phyloP scores from a whole-genome alignment of 208 protist genomes.

The Porcisia hertigi region DNA sequence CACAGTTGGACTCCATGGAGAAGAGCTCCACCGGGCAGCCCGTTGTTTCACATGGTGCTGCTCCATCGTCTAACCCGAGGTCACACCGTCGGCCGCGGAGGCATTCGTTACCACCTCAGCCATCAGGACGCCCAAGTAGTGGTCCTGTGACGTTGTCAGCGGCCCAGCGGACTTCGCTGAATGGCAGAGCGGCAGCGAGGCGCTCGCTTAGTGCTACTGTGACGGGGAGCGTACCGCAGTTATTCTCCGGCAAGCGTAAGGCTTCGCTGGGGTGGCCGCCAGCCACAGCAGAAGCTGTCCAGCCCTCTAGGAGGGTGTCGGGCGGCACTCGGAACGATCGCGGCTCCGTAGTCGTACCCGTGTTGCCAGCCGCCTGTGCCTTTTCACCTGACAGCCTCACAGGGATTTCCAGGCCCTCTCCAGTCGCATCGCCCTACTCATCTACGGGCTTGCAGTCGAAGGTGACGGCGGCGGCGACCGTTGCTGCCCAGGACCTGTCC shows the following conservation, averaged over 20 bases:
- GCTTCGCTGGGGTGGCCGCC: conserved; percentile 4
- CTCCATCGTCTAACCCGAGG: neutral
- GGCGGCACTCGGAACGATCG: neutral
- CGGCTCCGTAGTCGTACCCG: neutral
- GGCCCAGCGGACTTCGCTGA: neutral
- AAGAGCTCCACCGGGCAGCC: neutral
- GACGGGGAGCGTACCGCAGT: conserved; percentile 23
- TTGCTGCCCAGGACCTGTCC: neutral
- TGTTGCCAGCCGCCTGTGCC: neutral
- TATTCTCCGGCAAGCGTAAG: conserved; percentile 23
- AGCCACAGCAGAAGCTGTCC: neutral
- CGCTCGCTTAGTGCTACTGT: conserved; percentile 6
- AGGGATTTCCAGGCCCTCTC: neutral
- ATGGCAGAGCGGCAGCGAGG: neutral
- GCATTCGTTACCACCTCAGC: neutral
- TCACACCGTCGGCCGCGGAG: neutral
- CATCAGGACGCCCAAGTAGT: neutral
- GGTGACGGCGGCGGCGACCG: neutral
- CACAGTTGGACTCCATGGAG: neutral
- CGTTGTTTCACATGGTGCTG: neutral
- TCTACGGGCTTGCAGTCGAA: neutral
- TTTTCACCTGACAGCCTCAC: neutral
- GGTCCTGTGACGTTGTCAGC: neutral
- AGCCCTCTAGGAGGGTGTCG: neutral
- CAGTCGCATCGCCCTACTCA: neutral